A percentile compares a stretch with the other conserved stretches of the same genome.
These are phyloP conservation scores for Mycena sp. DNA, from an alignment of 1,284 basidiomycete genomes.

Conservation along the genomic window DNA sequence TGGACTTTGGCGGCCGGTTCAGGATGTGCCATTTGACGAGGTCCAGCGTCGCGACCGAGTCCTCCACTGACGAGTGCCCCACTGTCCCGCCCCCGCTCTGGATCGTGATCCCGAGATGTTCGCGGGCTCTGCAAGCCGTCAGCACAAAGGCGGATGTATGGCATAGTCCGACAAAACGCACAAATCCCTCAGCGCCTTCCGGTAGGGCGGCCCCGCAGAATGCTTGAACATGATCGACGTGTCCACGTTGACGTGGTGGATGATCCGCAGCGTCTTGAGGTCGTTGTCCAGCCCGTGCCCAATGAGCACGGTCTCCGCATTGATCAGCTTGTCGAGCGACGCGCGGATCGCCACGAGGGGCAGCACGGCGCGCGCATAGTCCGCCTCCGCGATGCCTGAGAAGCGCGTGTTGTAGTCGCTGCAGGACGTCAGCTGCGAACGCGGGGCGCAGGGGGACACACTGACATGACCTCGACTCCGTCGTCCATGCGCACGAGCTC, in stretches of 20 bases:
- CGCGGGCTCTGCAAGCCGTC: constrained; percentile 65
- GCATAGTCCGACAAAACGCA: constrained; percentile 50
- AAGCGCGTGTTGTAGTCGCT: constrained; percentile 94
- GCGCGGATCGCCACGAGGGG: constrained; percentile 73
- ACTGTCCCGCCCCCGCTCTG: constrained; percentile 76
- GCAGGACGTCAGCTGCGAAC: constrained; percentile 9
- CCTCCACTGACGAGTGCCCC: constrained; percentile 88
- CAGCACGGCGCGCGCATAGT: constrained; percentile 67
- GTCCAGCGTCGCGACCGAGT: constrained; percentile 86
- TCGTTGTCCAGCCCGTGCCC: constrained; percentile 93
- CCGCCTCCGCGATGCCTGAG: constrained; percentile 80
- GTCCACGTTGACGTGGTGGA: constrained; percentile 86
- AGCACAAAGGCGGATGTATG: neutral
- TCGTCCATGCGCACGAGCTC: constrained; percentile 84
- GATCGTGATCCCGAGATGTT: constrained; percentile 80
- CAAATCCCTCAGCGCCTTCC: constrained; percentile 83
- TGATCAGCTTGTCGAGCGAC: constrained; percentile 76
- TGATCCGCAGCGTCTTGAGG: constrained; percentile 83
- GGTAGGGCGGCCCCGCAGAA: constrained; percentile 78
- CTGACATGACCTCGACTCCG: constrained; percentile 81
- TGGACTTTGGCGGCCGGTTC: constrained; percentile 54
- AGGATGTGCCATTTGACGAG: constrained; percentile 80
- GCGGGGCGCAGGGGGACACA: constrained; percentile 28
- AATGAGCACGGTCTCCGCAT: constrained; percentile 82
- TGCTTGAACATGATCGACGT: constrained; percentile 89